phyloP scores from a whole-genome alignment of 352 stramenopile species.

The Thalassiosira exigua region DNA sequence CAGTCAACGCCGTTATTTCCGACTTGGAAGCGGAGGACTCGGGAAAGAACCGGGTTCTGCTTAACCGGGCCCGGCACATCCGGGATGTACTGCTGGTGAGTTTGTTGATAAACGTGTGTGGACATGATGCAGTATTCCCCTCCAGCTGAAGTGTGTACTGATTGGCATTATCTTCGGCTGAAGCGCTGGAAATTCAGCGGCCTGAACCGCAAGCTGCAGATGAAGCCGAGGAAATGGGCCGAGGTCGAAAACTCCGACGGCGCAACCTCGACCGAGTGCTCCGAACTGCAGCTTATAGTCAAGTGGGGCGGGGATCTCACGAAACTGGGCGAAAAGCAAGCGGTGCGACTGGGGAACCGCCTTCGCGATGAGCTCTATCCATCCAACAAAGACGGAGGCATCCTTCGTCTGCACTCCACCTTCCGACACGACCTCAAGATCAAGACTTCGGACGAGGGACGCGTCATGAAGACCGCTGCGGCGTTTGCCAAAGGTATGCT shows the following conservation, averaged over 20 bases:
- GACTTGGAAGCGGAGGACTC: slow-evolving; percentile 63
- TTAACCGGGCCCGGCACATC: slow-evolving; percentile 92
- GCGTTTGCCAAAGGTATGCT: slow-evolving; percentile 99
- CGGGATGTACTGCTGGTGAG: slow-evolving; percentile 90
- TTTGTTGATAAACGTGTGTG: no score
- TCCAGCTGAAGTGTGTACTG: no score
- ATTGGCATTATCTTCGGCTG: no score
- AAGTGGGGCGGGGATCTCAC: slow-evolving; percentile 99
- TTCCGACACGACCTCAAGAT: slow-evolving; percentile 99
- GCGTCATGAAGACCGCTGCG: slow-evolving; percentile 99
- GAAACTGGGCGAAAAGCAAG: slow-evolving; percentile 95
- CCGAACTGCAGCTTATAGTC: slow-evolving; percentile 97
- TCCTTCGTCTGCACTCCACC: slow-evolving; percentile 98
- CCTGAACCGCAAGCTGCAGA: slow-evolving; percentile 97
- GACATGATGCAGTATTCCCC: no score
- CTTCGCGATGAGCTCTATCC: slow-evolving; percentile 90
- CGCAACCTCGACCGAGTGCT: slow-evolving; percentile 72
- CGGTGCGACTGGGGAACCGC: slow-evolving; percentile 91
- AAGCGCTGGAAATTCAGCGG: slow-evolving; percentile 74
- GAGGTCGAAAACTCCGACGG: slow-evolving; percentile 60
- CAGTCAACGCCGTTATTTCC: slow-evolving; percentile 77
- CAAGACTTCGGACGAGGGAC: slow-evolving; percentile 98
- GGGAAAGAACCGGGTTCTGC: slow-evolving; percentile 85
- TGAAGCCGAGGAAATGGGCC: slow-evolving; percentile 88
- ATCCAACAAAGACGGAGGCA: slow-evolving; percentile 87